Conservation (phyloP, 2,329 filamentous ascomycete genomes). For the Aspergillus pseudonomiae region DNA sequence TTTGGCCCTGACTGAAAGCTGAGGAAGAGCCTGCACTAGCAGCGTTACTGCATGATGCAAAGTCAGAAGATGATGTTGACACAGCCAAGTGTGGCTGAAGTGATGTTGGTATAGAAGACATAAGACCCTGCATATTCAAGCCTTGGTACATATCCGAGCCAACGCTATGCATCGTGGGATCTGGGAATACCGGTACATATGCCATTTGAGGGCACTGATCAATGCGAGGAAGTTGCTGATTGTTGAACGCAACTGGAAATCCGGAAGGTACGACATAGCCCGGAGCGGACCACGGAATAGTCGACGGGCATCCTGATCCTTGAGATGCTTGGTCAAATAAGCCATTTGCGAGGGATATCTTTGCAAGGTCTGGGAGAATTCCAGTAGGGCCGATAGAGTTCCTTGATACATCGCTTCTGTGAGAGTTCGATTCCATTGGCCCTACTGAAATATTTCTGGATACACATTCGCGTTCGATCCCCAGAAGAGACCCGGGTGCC, state of each 20-base stretch:
- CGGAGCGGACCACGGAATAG: slow-evolving; percentile 14
- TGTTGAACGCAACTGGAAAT: slow-evolving; percentile 6
- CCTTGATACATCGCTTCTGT: not conserved
- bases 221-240: slow-evolving; percentile 14
- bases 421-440: not conserved
- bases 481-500: not conserved
- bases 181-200: slow-evolving; percentile 16
- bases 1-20: slow-evolving; percentile 10
- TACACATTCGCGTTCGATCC: not conserved
- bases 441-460: not conserved
- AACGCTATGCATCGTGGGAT: slow-evolving; percentile 14
- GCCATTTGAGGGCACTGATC: slow-evolving; percentile 14
- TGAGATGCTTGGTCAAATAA: slow-evolving; percentile 7
- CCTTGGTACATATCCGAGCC: slow-evolving; percentile 17
- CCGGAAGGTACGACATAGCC: slow-evolving; percentile 15
- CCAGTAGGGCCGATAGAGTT: not conserved
- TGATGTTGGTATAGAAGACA: slow-evolving; percentile 17
- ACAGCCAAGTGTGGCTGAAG: slow-evolving; percentile 16
- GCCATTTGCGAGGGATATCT: not conserved
- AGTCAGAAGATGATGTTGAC: slow-evolving; percentile 11
- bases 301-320: slow-evolving; percentile 9
- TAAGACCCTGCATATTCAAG: slow-evolving; percentile 14
- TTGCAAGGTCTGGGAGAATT: not conserved
- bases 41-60: slow-evolving; percentile 10
- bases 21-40: slow-evolving; percentile 6